Base-by-base conservation (phyloP, 768 basidiomycete species). In the Auriscalpium vulgare region DNA sequence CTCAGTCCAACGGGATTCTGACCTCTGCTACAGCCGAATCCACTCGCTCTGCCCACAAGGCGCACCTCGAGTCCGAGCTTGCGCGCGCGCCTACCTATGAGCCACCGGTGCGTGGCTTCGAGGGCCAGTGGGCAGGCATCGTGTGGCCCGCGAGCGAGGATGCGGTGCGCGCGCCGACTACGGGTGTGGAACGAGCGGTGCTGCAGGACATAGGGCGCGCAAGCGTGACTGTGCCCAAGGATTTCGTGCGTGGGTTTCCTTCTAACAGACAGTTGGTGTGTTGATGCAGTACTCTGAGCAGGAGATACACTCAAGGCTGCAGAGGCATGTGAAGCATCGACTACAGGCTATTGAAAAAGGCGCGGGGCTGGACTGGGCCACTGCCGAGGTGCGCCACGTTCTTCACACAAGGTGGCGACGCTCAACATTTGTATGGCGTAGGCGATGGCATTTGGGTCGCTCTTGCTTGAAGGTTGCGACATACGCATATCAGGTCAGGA, bases 401-500 rank as follows among this genome's bases (percentile, higher is more conserved):
- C 11, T 10, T 37, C 16, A 19, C 14, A 14, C 38, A 4, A 10
- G n/a, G 17, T 36, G 7, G 21, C 1, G 21, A 10, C n/a, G 46
- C 19, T n/a, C 16, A n/a, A 47, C 11, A 19, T 34, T n/a, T 4
- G 38, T 3, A 37, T 16, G 13, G 53, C 34, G 38, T 54, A 90
- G 88, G 88, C 91, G 0, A 69, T 97, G 68, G 93, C 94, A 0
- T 91, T 94, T 63, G 94, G 94, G 0, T 83, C 90, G 1, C 75
- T 95, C 37, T 81, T 95, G 83, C 71, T 81, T 2, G 87, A 91
- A 52, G 91, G 91, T 1, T 82, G 75, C 59, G 88, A 95, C 65
- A 78, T 97, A 9, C 81, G 93, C 14, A 90, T 97, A 36, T 93
- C 91, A 2, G 94, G 94, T 8, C 94, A 97, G 68, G 94, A 95